phyloP scores from a whole-genome alignment of 2,329 filamentous ascomycete genomes.

The Fusarium multiceps region DNA sequence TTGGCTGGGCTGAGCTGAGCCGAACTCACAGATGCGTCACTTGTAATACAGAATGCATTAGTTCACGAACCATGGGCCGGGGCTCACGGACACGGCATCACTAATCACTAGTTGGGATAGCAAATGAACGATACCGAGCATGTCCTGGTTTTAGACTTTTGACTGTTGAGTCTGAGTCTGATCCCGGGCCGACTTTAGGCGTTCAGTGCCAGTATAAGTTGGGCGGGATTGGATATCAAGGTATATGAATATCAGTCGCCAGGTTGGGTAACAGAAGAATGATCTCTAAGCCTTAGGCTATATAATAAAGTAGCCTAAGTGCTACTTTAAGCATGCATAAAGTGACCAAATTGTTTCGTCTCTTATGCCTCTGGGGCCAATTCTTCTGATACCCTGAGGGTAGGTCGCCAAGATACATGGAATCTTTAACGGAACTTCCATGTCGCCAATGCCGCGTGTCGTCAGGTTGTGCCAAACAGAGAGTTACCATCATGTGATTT shows the following conservation, averaged over 20 bases:
- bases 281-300: too few relatives aligned
- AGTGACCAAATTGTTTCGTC: too few relatives aligned
- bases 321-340: too few relatives aligned
- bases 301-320: too few relatives aligned
- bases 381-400: too few relatives aligned
- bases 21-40: constrained; percentile 8
- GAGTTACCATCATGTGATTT: neutral
- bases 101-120: neutral
- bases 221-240: neutral
- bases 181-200: constrained; percentile 28
- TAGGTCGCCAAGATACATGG: too few relatives aligned
- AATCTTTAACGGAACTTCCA: neutral
- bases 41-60: constrained; percentile 12
- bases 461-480: neutral
- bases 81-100: constrained; percentile 15
- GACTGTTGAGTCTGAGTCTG: neutral
- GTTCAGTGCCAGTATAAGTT: neutral
- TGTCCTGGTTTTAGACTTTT: constrained; percentile 8
- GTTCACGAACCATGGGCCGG: constrained; percentile 13
- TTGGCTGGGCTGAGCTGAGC: neutral
- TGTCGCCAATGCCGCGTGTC: neutral
- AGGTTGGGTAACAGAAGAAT: too few relatives aligned
- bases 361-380: too few relatives aligned
- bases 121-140: neutral
- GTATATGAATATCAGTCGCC: neutral